Evolutionary conservation across 2,329 filamentous ascomycete genomes (phyloP), one percentile per base, ranked within the genome.

Genomic region (Oidium heveae): DNA sequence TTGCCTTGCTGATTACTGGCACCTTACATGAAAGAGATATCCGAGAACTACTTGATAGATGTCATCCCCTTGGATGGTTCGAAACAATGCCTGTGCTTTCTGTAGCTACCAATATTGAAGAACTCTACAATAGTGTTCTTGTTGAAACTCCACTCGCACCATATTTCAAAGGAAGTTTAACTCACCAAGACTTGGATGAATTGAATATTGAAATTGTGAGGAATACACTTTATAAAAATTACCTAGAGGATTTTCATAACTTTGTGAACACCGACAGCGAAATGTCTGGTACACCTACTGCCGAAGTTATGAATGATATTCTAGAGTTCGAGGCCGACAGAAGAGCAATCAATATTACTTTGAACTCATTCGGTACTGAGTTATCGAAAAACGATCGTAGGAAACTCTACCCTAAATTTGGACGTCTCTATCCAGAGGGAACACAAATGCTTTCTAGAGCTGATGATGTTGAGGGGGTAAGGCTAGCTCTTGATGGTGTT

Each of bases 151-250:
- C 91, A 4, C 74, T 98, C 51, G 91, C 91, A 15, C 82, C 86
- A 9, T 98, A 94, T 71, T 98, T 98, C 77, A 96, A 98, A 72
- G 86, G 87, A 62, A 94, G 84, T 61, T 75, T 98, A 57, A 93
- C 84, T 70, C 88, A 95, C 68, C 87, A 95, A 68, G 91, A 98
- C 66, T 75, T 98, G 52, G 91, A 98, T 69, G 93, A 98, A 72
- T 74, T 98, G 64, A 98, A 98, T 71, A 98, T 98, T 63, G 91
- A 98, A 71, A 98, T 98, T 68, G 85, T 98, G 56, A 83, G 93
- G 59, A 98, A 98, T 70, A 98, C 88, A 0, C 74, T 98, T 37
- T 98, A 96, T 75, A 98, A 98, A 76, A 96, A 96, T 73, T 98
- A 98, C 67, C 77, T 98, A 8, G 91, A 98, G 67, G 91, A 96